Percentiles rank a stretch among this genome's conserved stretches.
phyloP scores from a whole-genome alignment of 1,284 basidiomycete species.

The Moniliophthora roreri region DNA sequence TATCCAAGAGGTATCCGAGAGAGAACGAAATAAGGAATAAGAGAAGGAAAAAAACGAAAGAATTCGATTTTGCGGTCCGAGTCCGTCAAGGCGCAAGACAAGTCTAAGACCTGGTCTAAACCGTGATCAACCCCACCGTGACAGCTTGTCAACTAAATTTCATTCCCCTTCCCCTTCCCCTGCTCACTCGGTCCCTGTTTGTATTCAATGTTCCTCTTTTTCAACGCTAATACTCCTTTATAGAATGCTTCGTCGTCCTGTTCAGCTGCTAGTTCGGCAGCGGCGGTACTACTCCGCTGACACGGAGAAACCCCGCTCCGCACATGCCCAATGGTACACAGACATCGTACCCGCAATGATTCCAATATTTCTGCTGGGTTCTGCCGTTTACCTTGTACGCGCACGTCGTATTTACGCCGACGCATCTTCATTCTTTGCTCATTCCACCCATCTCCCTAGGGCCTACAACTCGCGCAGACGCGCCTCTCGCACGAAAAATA shows the following conservation, averaged over 20 bases:
- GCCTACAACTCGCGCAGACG: conserved; percentile 59
- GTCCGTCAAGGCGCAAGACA: too few relatives aligned
- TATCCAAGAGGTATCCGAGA: conserved; percentile 25
- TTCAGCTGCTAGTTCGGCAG: not conserved
- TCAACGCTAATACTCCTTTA: too few relatives aligned
- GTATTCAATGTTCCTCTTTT: too few relatives aligned
- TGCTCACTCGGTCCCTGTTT: too few relatives aligned
- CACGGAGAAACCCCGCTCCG: conserved; percentile 27
- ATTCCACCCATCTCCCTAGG: conserved; percentile 37
- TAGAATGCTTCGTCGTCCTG: not conserved
- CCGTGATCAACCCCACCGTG: too few relatives aligned
- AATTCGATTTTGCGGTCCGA: too few relatives aligned
- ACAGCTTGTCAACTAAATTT: too few relatives aligned
- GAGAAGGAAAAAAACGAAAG: conserved; percentile 10
- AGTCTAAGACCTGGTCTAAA: too few relatives aligned
- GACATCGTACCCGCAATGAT: conserved; percentile 73
- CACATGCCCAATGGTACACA: conserved; percentile 65
- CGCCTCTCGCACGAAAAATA: conserved; percentile 69
- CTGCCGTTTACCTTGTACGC: conserved; percentile 72
- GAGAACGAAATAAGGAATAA: conserved; percentile 16
- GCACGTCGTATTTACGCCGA: too few relatives aligned
- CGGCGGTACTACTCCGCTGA: not conserved
- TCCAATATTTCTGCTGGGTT: conserved; percentile 72
- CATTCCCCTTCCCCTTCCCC: too few relatives aligned
- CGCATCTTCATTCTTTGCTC: conserved; percentile 1